These are phyloP conservation scores for Lichenothelia convexa DNA, from an alignment of 495 filamentous ascomycete genomes.

Conservation along the genomic window DNA sequence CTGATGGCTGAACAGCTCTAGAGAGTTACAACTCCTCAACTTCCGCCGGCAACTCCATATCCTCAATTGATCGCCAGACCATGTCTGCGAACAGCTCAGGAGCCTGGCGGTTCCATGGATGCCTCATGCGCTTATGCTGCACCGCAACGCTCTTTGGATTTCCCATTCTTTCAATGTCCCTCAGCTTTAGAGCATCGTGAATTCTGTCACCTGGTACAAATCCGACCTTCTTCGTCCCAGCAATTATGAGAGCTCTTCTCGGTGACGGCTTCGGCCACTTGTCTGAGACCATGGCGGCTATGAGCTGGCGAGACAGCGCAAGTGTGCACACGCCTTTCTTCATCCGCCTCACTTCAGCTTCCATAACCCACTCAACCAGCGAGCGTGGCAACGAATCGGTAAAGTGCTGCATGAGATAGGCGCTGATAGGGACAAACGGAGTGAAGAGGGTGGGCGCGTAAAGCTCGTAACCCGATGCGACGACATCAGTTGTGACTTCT, in stretches of 20 bases:
- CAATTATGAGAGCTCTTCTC: conserved; percentile 6
- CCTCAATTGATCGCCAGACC: conserved; percentile 3
- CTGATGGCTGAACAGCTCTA: too few species aligned
- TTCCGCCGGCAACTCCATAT: conserved; percentile 3
- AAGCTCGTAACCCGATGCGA: conserved; percentile 5
- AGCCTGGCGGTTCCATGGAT: conserved; percentile 10
- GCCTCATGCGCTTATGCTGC: conserved; percentile 7
- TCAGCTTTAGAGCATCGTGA: conserved; percentile 2
- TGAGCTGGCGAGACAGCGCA: conserved; percentile 3
- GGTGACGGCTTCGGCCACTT: conserved; percentile 4
- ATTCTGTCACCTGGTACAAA: conserved; percentile 4
- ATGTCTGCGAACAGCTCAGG: conserved; percentile 7
- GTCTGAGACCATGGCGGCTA: conserved; percentile 1
- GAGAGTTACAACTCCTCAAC: conserved; percentile 5
- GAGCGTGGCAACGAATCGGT: conserved; percentile 1
- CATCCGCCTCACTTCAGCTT: conserved; percentile 4
- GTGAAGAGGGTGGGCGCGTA: neutral
- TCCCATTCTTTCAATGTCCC: conserved; percentile 2
- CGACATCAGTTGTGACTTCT: conserved; percentile 4
- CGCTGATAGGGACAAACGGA: neutral
- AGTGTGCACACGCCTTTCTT: neutral
- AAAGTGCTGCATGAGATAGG: neutral
- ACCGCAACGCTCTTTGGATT: conserved; percentile 2
- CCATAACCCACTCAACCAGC: conserved; percentile 5
- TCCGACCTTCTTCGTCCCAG: conserved; percentile 6